Evolutionary conservation across 768 basidiomycete genomes (phyloP).

Genomic region (Galerina marginata): DNA sequence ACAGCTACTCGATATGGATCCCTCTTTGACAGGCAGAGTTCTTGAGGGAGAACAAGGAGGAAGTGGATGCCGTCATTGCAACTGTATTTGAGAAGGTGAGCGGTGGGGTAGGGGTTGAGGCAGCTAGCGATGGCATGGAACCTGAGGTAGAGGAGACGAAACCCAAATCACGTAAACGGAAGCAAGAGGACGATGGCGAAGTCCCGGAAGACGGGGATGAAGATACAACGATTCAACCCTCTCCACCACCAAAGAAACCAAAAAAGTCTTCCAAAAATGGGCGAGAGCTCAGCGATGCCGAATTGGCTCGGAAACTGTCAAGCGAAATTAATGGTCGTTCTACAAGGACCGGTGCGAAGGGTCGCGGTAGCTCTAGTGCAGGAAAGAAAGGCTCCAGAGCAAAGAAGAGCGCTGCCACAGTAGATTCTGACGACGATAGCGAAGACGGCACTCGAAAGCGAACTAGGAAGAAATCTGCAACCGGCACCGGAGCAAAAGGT

Average conservation of each 20-base stretch:
- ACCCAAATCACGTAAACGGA: slow-evolving; percentile 41
- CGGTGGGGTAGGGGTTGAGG: slow-evolving; percentile 35
- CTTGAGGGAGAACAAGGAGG: slow-evolving; percentile 69
- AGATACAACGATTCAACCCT: slow-evolving; percentile 31
- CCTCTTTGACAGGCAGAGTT: slow-evolving; percentile 60
- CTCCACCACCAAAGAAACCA: slow-evolving; percentile 50
- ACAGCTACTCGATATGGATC: slow-evolving; percentile 60
- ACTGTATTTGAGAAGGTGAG: slow-evolving; percentile 68
- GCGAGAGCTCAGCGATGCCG: slow-evolving; percentile 67
- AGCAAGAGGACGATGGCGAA: slow-evolving; percentile 40
- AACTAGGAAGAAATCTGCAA: slow-evolving; percentile 39
- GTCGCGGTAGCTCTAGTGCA: slow-evolving; percentile 42
- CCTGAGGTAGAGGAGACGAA: slow-evolving; percentile 28
- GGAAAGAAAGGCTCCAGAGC: slow-evolving; percentile 49
- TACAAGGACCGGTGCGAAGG: slow-evolving; percentile 48
- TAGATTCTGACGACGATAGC: slow-evolving; percentile 60
- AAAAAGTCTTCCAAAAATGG: slow-evolving; percentile 56
- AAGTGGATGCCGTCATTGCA: slow-evolving; percentile 73
- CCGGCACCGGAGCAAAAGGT: slow-evolving; percentile 59
- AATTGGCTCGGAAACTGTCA: slow-evolving; percentile 73
- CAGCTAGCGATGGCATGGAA: slow-evolving; percentile 33
- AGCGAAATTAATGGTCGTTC: slow-evolving; percentile 71
- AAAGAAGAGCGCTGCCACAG: slow-evolving; percentile 59
- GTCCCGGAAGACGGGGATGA: slow-evolving; percentile 37
- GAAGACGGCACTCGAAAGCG: slow-evolving; percentile 45